Evolutionary conservation across 805 yeast genomes (phyloP).

Genomic region (Yarrowia hollandica): DNA sequence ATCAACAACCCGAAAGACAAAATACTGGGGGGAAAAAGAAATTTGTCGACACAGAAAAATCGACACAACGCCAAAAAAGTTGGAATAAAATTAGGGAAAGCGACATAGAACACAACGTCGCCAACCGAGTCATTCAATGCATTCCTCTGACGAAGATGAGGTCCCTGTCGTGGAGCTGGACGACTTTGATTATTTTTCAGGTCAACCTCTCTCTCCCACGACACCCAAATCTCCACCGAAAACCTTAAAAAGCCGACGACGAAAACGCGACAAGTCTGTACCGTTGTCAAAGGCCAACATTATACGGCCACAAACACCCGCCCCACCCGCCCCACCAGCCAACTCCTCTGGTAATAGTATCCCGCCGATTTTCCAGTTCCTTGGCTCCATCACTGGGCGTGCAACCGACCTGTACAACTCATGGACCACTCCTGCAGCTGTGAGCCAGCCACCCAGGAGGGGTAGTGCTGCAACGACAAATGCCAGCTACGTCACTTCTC

Average conservation of each 20-base stretch:
- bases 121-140: neutral
- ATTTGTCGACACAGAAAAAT: neutral
- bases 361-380: constrained; percentile 14
- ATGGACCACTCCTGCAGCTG: neutral
- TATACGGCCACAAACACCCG: too few relatives aligned
- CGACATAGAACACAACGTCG: too few relatives aligned
- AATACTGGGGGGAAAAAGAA: neutral
- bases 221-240: constrained; percentile 7
- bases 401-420: constrained; percentile 10
- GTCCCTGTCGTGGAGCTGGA: constrained; percentile 1
- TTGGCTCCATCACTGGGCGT: constrained; percentile 13
- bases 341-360: too few relatives aligned
- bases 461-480: neutral
- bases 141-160: constrained; percentile 9
- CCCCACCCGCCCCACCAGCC: too few relatives aligned
- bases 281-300: too few relatives aligned
- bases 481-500: neutral
- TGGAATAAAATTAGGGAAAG: neutral
- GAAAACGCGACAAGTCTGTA: constrained; percentile 1
- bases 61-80: neutral
- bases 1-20: constrained; percentile 1
- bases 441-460: constrained; percentile 3
- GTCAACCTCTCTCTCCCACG: neutral
- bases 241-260: constrained; percentile 17
- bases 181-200: constrained; percentile 5